These are phyloP conservation scores for Microcyclosporella mali DNA, from an alignment of 2,329 filamentous ascomycete genomes.

Conservation along the genomic window DNA sequence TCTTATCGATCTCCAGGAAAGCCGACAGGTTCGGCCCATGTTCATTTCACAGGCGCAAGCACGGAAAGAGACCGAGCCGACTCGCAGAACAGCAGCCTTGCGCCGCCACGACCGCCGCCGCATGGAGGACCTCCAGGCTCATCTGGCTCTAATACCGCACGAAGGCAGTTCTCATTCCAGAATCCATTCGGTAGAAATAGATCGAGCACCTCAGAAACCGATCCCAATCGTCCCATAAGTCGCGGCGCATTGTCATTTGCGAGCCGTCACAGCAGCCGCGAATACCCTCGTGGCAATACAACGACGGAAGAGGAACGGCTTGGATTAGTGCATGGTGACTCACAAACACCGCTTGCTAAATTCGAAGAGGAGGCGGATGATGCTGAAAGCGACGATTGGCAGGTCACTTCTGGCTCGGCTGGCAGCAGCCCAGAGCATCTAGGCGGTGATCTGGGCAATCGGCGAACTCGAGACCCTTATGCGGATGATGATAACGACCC, in stretches of 20 bases:
- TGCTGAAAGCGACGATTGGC: slow-evolving; percentile 29
- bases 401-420: slow-evolving; percentile 24
- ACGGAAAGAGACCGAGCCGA: slow-evolving; percentile 37
- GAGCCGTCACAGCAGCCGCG: slow-evolving; percentile 19
- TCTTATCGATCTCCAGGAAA: slow-evolving; percentile 37
- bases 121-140: slow-evolving; percentile 27
- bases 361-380: slow-evolving; percentile 14
- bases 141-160: slow-evolving; percentile 37
- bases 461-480: slow-evolving; percentile 14
- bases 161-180: slow-evolving; percentile 90
- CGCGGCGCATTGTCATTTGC: slow-evolving; percentile 32
- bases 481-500: slow-evolving; percentile 20
- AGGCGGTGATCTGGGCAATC: slow-evolving; percentile 21
- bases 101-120: slow-evolving; percentile 54
- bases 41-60: slow-evolving; percentile 43
- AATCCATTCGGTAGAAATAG: slow-evolving; percentile 65
- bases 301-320: slow-evolving; percentile 35
- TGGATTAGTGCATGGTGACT: slow-evolving; percentile 33
- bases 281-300: slow-evolving; percentile 15
- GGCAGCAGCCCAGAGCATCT: slow-evolving; percentile 24
- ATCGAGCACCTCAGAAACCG: slow-evolving; percentile 20
- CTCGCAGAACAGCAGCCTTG: slow-evolving; percentile 40
- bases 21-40: slow-evolving; percentile 35
- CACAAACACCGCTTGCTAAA: slow-evolving; percentile 13
- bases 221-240: slow-evolving; percentile 27